These are phyloP conservation scores for Melampsora larici-populina DNA, from an alignment of 1,284 basidiomycete genomes.

Conservation along the genomic window DNA sequence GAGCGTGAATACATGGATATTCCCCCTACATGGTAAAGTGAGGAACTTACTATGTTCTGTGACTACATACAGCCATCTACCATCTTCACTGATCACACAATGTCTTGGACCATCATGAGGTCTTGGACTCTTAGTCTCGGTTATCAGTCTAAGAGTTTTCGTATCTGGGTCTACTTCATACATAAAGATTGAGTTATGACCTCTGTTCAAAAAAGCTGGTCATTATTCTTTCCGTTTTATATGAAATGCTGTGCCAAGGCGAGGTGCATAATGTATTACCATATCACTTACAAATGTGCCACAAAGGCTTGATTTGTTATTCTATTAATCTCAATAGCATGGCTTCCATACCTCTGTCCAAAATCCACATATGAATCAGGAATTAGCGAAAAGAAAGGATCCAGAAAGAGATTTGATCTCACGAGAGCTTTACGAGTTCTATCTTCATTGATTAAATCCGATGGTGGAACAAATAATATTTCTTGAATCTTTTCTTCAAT, in stretches of 20 bases:
- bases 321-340: conserved; percentile 18
- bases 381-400: neutral
- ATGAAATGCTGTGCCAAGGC: neutral
- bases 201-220: conserved; percentile 29
- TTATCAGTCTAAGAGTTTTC: conserved; percentile 44
- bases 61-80: conserved; percentile 47
- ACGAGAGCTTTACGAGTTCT: conserved; percentile 48
- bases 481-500: conserved; percentile 47
- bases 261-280: neutral
- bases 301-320: conserved; percentile 26
- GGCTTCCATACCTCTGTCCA: conserved; percentile 28
- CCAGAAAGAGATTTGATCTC: conserved; percentile 34
- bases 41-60: conserved; percentile 49
- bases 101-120: conserved; percentile 50
- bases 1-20: neutral
- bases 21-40: neutral
- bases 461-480: conserved; percentile 46
- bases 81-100: conserved; percentile 47
- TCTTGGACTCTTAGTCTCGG: conserved; percentile 40
- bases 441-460: conserved; percentile 43
- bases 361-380: neutral
- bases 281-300: conserved; percentile 50
- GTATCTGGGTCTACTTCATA: conserved; percentile 43
- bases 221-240: neutral
- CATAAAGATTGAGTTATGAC: conserved; percentile 49